Conservation (phyloP, 2,329 filamentous ascomycete species). For the Ambrosiella beaveri region DNA sequence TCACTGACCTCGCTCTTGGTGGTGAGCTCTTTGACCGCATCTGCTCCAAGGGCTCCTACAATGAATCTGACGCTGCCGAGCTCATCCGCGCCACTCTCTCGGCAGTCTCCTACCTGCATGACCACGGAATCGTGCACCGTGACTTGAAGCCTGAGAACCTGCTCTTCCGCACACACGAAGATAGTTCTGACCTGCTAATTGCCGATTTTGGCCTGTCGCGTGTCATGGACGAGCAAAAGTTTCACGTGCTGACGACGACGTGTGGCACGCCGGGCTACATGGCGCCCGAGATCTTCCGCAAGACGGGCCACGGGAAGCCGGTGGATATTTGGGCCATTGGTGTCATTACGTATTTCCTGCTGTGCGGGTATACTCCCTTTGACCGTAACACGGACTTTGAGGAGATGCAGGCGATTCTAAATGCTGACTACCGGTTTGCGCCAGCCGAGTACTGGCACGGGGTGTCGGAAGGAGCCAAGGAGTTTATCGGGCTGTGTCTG, state of each 20-base stretch:
- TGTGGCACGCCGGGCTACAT: constrained; percentile 98
- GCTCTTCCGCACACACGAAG: constrained; percentile 89
- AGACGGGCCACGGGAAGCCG: constrained; percentile 92
- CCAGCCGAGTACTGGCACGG: constrained; percentile 93
- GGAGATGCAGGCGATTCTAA: constrained; percentile 97
- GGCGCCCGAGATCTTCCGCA: constrained; percentile 98
- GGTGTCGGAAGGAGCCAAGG: constrained; percentile 68
- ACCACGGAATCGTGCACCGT: constrained; percentile 95
- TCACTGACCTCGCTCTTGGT: constrained; percentile 88
- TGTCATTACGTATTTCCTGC: constrained; percentile 95
- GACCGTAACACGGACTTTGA: constrained; percentile 95
- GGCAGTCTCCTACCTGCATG: constrained; percentile 95
- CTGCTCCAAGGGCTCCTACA: constrained; percentile 96
- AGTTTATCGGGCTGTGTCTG: constrained; percentile 82
- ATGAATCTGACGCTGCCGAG: constrained; percentile 90
- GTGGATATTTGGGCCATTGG: constrained; percentile 98
- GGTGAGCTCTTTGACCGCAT: constrained; percentile 97
- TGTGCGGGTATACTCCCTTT: constrained; percentile 96
- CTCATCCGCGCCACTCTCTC: constrained; percentile 88
- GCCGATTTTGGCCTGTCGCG: constrained; percentile 90
- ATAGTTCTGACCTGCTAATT: constrained; percentile 91
- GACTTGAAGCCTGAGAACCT: constrained; percentile 96
- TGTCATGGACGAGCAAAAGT: constrained; percentile 98
- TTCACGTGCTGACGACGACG: constrained; percentile 92
- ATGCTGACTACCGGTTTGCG: constrained; percentile 90